Base-by-base conservation (phyloP, 1,284 basidiomycete genomes). In the Tremellales sp. region DNA sequence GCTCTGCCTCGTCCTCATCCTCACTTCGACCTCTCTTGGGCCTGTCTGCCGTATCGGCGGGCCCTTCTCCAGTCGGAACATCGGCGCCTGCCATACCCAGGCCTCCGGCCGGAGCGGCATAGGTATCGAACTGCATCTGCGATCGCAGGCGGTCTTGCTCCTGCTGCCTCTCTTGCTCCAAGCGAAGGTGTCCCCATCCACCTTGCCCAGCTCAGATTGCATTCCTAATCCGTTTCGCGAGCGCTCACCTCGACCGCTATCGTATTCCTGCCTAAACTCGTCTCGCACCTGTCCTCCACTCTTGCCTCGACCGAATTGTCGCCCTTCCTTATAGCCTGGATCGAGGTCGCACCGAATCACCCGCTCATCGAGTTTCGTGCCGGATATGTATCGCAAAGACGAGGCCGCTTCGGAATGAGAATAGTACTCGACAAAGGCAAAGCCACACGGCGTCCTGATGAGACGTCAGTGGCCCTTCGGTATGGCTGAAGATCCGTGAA, bases 361-460 rank as follows among this genome's bases (percentile, higher is more conserved):
- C 24, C 95, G 86, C 72, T 99, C 95, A 73, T 99, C 95, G n/a
- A 99, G 82, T 75, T 98, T 98, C 27, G 94, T 95, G 13, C 94
- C 94, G 41, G 86, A 91, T 53, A 98, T 84, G 71, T 97, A 94
- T 38, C 87, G 84, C 80, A 98, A 83, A 57, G 86, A 86, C 36
- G 91, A 87, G 24, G 97, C 78, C 14, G 95, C 95, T 71, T 98
- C 94, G 5, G 84, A 79, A 65, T 97, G 92, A 8, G 89, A 90
- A 72, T 97, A 98, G 72, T 91, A 99, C 70, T 99, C 95, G 49
- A 99, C 95, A 65, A 99, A 99, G 61, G 94, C 97, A 72, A 99
- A 99, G 1, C 95, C 95, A 68, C 95, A 99, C 0, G 95, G 95
- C 40, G 95, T 98, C 63, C 90, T 94, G 64, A 4, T 16, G 18